These are phyloP conservation scores for Stephanocyclus meneghinianus DNA, from an alignment of 352 stramenopile genomes.

Conservation along the genomic window DNA sequence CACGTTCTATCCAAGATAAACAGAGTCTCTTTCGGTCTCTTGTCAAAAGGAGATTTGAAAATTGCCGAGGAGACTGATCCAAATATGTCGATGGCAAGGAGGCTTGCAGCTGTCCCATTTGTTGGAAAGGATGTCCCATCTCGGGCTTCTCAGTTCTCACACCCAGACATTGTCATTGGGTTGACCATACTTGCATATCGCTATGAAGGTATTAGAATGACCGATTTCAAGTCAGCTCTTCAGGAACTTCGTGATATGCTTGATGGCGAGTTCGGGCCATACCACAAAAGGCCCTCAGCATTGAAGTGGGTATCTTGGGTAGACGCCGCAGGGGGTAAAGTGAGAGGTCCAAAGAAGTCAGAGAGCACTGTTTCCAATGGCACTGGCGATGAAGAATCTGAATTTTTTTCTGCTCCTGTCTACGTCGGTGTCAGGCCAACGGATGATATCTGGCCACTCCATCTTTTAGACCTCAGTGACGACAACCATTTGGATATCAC, in stretches of 20 bases:
- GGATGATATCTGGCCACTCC: conserved; percentile 91
- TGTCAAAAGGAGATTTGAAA: conserved; percentile 86
- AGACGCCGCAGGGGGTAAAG: conserved; percentile 85
- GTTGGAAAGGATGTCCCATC: conserved; percentile 99
- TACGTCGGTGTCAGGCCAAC: conserved; percentile 55
- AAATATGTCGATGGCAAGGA: conserved; percentile 92
- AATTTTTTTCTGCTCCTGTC: conserved; percentile 54
- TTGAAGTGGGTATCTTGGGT: conserved; percentile 86
- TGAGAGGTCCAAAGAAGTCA: conserved; percentile 81
- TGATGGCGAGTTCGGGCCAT: conserved; percentile 88
- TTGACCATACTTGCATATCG: conserved; percentile 89
- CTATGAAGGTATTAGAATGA: conserved; percentile 87
- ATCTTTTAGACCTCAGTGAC: conserved; percentile 96
- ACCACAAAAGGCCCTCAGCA: conserved; percentile 85
- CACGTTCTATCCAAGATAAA: conserved; percentile 99
- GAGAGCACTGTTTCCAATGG: conserved; percentile 52
- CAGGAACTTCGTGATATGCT: conserved; percentile 85
- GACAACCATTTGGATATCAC: conserved; percentile 92
- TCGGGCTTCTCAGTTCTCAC: conserved; percentile 97
- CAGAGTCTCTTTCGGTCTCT: conserved; percentile 96
- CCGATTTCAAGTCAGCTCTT: conserved; percentile 85
- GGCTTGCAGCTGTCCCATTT: conserved; percentile 97
- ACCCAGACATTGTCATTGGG: conserved; percentile 93
- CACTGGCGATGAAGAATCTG: conserved; percentile 54
- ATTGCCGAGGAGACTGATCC: conserved; percentile 83